These are phyloP conservation scores for Podila verticillata DNA, from an alignment of 192 early-diverging fungal genomes.

Conservation along the genomic window DNA sequence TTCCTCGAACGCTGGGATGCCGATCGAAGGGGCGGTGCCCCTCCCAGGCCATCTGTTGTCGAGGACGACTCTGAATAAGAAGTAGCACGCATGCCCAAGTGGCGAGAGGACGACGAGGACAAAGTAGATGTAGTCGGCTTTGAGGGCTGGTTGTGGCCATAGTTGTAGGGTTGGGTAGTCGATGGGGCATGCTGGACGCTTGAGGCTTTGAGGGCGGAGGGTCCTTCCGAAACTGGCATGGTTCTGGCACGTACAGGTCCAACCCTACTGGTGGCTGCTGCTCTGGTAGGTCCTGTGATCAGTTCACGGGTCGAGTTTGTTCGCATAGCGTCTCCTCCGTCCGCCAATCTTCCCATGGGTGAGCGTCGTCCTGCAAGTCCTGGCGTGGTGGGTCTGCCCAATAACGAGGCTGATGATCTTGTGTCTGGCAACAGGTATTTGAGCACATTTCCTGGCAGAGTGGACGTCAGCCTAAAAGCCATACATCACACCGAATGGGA, in stretches of 20 bases:
- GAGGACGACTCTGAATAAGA: neutral
- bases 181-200: neutral
- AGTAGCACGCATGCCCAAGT: neutral
- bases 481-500: neutral
- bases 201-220: constrained; percentile 18
- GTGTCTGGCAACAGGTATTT: constrained; percentile 44
- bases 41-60: neutral
- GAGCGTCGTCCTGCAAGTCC: constrained; percentile 5
- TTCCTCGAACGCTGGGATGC: constrained; percentile 24
- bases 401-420: constrained; percentile 11
- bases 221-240: constrained; percentile 8
- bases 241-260: constrained; percentile 44
- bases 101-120: neutral
- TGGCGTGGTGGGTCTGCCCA: neutral
- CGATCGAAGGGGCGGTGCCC: constrained; percentile 9
- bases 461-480: constrained; percentile 18
- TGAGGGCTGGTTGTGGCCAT: neutral
- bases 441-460: constrained; percentile 32
- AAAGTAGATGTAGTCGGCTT: neutral
- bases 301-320: constrained; percentile 25
- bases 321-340: constrained; percentile 23
- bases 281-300: constrained; percentile 12
- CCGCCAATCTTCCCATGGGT: neutral
- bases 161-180: constrained; percentile 21
- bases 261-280: constrained; percentile 26